Conservation (phyloP, 495 filamentous ascomycete species). For the Aspergillus taichungensis region DNA sequence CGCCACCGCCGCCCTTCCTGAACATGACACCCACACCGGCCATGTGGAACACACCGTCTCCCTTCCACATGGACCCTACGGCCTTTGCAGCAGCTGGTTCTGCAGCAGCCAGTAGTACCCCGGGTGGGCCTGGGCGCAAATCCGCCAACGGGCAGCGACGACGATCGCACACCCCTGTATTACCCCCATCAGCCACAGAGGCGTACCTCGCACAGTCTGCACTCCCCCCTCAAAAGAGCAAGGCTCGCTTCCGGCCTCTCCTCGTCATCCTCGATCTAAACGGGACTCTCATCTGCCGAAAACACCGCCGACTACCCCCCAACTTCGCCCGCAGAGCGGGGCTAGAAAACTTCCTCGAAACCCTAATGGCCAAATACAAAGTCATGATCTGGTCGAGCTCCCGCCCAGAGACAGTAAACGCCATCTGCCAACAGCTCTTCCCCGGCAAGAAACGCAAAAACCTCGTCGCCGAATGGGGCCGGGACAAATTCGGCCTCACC, state of each 20-base stretch:
- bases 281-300: conserved; percentile 75
- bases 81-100: background rate
- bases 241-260: conserved; percentile 31
- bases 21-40: conserved; percentile 1
- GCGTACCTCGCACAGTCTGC: conserved; percentile 39
- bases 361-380: conserved; percentile 55
- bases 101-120: background rate
- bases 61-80: conserved; percentile 3
- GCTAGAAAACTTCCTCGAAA: conserved; percentile 55
- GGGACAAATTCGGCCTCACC: conserved; percentile 66
- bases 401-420: conserved; percentile 53
- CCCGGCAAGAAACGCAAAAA: conserved; percentile 25
- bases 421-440: conserved; percentile 48
- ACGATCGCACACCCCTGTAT: conserved; percentile 8
- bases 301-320: conserved; percentile 35
- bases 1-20: conserved; percentile 5
- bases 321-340: conserved; percentile 53
- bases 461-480: conserved; percentile 68
- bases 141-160: conserved; percentile 4
- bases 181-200: conserved; percentile 25
- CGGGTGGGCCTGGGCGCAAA: background rate
- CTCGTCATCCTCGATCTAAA: conserved; percentile 89
- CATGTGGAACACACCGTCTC: conserved; percentile 1
- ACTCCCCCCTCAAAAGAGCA: conserved; percentile 12
- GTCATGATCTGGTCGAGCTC: conserved; percentile 94